Conservation (phyloP, 768 basidiomycete genomes). For the Ramaria rubella region DNA sequence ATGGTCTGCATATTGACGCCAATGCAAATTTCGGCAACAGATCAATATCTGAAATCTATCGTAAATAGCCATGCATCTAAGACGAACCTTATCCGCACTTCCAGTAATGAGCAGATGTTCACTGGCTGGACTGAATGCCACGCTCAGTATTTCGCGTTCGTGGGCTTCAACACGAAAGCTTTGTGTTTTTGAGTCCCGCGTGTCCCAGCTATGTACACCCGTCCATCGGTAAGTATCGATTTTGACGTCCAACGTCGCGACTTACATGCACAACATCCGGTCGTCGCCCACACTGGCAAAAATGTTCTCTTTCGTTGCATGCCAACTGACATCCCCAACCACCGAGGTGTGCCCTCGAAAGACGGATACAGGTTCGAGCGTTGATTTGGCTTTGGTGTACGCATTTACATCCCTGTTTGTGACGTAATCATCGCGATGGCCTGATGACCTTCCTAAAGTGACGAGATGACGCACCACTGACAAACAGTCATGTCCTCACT, state of each 20-base stretch:
- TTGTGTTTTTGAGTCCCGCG: conserved; percentile 64
- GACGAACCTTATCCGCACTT: conserved; percentile 84
- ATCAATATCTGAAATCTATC: no score
- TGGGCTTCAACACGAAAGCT: conserved; percentile 75
- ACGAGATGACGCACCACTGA: conserved; percentile 63
- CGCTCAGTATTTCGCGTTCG: conserved; percentile 82
- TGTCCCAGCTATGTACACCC: conserved; percentile 73
- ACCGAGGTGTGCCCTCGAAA: conserved; percentile 88
- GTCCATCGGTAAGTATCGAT: conserved; percentile 10
- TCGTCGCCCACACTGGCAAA: conserved; percentile 97
- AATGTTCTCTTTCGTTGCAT: conserved; percentile 68
- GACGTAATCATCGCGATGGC: conserved; percentile 8
- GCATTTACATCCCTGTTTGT: conserved; percentile 79
- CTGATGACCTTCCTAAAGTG: not conserved
- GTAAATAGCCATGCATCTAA: not conserved
- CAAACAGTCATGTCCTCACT: conserved; percentile 96
- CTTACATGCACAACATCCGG: conserved; percentile 87
- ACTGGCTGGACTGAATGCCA: conserved; percentile 80
- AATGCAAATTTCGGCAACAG: no score
- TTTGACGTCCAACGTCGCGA: conserved; percentile 9
- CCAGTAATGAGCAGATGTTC: conserved; percentile 83
- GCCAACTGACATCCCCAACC: conserved; percentile 98
- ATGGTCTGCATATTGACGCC: conserved; percentile 78
- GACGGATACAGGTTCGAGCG: conserved; percentile 76
- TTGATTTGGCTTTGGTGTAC: conserved; percentile 70